Percentiles rank a stretch among this genome's conserved stretches.
phyloP scores from a whole-genome alignment of 2,329 filamentous ascomycete species.

The Exophiala sp. region DNA sequence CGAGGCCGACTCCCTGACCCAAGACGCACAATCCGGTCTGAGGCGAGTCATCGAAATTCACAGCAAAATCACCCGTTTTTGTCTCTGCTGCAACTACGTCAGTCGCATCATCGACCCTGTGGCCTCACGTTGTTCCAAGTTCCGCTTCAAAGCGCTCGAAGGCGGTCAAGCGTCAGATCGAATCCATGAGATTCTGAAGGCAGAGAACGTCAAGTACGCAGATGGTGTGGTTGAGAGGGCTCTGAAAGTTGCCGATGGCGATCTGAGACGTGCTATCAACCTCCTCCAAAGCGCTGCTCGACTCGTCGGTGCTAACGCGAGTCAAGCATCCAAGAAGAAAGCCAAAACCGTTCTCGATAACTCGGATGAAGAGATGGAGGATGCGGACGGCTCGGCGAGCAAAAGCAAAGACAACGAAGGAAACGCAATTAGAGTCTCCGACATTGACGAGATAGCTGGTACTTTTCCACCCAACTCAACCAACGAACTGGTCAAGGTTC shows the following conservation, averaged over 20 bases:
- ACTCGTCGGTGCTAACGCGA: slow-evolving; percentile 64
- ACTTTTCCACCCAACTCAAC: slow-evolving; percentile 80
- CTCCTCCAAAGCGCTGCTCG: slow-evolving; percentile 92
- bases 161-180: slow-evolving; percentile 76
- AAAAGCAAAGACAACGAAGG: slow-evolving; percentile 37
- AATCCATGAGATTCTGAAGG: slow-evolving; percentile 74
- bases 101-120: slow-evolving; percentile 96
- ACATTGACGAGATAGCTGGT: slow-evolving; percentile 91
- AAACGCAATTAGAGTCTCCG: slow-evolving; percentile 64
- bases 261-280: slow-evolving; percentile 93
- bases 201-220: slow-evolving; percentile 73
- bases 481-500: slow-evolving; percentile 55
- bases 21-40: slow-evolving; percentile 78
- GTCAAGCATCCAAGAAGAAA: slow-evolving; percentile 39
- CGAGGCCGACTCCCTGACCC: slow-evolving; percentile 95
- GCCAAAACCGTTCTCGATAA: slow-evolving; percentile 45
- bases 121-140: slow-evolving; percentile 90
- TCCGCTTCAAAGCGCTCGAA: slow-evolving; percentile 93
- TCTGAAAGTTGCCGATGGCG: slow-evolving; percentile 85
- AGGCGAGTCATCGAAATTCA: slow-evolving; percentile 98
- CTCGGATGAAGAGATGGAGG: slow-evolving; percentile 60
- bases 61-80: slow-evolving; percentile 92
- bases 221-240: slow-evolving; percentile 77
- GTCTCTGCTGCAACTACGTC: slow-evolving; percentile 97
- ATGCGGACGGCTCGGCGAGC: slow-evolving; percentile 41